These are phyloP conservation scores for Phytophthora aleatoria DNA, from an alignment of 352 stramenopile genomes.

Conservation along the genomic window DNA sequence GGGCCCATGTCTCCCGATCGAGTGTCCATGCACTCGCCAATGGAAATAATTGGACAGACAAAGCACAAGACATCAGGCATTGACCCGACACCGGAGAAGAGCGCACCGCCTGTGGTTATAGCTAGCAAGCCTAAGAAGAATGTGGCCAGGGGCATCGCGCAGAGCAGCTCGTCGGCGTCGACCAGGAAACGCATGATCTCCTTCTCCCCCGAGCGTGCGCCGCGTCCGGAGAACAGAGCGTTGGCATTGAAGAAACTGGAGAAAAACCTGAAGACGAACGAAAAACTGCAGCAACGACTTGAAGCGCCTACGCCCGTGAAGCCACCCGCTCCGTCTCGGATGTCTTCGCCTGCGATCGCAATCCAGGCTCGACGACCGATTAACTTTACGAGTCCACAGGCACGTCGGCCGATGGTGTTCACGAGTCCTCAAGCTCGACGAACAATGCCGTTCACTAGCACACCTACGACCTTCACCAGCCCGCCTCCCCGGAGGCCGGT, in stretches of 20 bases:
- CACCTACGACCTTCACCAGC: slow-evolving; percentile 22
- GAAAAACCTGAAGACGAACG: slow-evolving; percentile 73
- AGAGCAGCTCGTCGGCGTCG: slow-evolving; percentile 71
- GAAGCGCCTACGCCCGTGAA: slow-evolving; percentile 54
- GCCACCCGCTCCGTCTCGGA: slow-evolving; percentile 21
- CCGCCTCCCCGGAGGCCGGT: slow-evolving; percentile 15
- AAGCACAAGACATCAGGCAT: slow-evolving; percentile 26
- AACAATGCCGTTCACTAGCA: slow-evolving; percentile 23
- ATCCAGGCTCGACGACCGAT: slow-evolving; percentile 23
- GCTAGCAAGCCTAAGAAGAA: slow-evolving; percentile 43
- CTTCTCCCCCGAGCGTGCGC: slow-evolving; percentile 70
- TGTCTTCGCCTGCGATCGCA: slow-evolving; percentile 29
- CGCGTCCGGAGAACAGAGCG: slow-evolving; percentile 55
- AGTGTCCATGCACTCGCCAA: slow-evolving; percentile 17
- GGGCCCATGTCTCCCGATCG: slow-evolving; percentile 18
- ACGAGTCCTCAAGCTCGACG: slow-evolving; percentile 28
- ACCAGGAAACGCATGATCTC: slow-evolving; percentile 84
- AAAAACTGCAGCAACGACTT: slow-evolving; percentile 69
- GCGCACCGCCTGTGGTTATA: slow-evolving; percentile 30
- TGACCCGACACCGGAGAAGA: slow-evolving; percentile 58
- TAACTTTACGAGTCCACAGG: slow-evolving; percentile 34
- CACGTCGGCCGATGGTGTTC: slow-evolving; percentile 31
- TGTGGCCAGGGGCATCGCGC: slow-evolving; percentile 58
- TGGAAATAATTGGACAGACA: slow-evolving; percentile 11
- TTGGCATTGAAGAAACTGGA: slow-evolving; percentile 62